phyloP scores from a whole-genome alignment of 1,284 basidiomycete genomes.

The Neonothopanus nambi region DNA sequence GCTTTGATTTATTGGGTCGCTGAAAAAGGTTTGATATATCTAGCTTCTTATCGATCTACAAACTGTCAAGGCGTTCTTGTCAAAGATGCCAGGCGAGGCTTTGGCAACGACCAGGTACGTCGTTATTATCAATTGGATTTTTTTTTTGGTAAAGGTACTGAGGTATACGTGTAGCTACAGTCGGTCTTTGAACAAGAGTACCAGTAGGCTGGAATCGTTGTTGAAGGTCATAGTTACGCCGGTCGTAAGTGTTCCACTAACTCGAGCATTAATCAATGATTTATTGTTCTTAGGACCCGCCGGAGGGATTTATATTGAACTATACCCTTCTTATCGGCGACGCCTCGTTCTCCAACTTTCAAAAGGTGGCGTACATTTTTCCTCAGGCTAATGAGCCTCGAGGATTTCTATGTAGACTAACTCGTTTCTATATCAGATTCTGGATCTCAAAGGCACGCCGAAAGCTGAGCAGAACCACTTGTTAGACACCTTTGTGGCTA shows the following conservation, averaged over 20 bases:
- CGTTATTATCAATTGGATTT: slow-evolving; percentile 15
- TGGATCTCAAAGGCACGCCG: slow-evolving; percentile 93
- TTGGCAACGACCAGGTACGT: slow-evolving; percentile 61
- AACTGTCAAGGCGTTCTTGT: slow-evolving; percentile 77
- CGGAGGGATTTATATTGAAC: slow-evolving; percentile 91
- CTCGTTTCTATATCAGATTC: slow-evolving; percentile 56
- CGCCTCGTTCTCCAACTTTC: slow-evolving; percentile 93
- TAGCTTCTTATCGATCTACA: slow-evolving; percentile 91
- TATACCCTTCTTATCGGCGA: slow-evolving; percentile 93
- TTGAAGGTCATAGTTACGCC: slow-evolving; percentile 94
- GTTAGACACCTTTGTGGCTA: slow-evolving; percentile 87
- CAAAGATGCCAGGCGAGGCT: slow-evolving; percentile 80
- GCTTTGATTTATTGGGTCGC: background rate
- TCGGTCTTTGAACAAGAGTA: slow-evolving; percentile 78
- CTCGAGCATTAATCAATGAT: slow-evolving; percentile 1
- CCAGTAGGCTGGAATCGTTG: slow-evolving; percentile 83
- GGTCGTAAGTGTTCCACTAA: slow-evolving; percentile 54
- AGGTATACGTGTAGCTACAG: slow-evolving; percentile 60
- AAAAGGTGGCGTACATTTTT: slow-evolving; percentile 68
- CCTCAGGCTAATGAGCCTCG: background rate
- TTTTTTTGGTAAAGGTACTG: slow-evolving; percentile 1
- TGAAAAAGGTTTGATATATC: background rate
- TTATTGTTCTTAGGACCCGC: slow-evolving; percentile 62
- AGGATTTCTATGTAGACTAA: background rate
- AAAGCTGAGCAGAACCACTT: slow-evolving; percentile 86